Evolutionary conservation across 805 yeast species (phyloP).

Genomic region (Scheffersomyces spartinae): DNA sequence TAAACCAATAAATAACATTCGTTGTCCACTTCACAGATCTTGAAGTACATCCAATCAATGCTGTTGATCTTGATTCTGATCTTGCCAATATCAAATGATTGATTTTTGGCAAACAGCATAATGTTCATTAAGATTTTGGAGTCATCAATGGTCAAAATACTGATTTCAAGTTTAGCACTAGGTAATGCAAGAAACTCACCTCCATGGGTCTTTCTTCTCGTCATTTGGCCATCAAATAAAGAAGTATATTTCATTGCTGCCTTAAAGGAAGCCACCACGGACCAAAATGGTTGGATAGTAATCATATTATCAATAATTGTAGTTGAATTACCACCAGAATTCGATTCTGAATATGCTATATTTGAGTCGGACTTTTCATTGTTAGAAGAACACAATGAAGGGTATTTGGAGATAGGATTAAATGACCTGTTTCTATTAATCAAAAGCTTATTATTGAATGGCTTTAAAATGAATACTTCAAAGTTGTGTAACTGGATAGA

Average conservation of each 20-base stretch:
- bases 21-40: slow-evolving; percentile 5
- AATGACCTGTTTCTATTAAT: too few species aligned
- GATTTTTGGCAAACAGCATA: slow-evolving; percentile 6
- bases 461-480: too few species aligned
- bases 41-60: slow-evolving; percentile 21
- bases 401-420: too few species aligned
- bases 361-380: too few species aligned
- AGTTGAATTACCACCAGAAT: slow-evolving; percentile 5
- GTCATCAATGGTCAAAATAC: slow-evolving; percentile 17
- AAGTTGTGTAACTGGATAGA: too few species aligned
- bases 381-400: too few species aligned
- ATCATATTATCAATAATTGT: slow-evolving; percentile 10
- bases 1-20: slow-evolving; percentile 14
- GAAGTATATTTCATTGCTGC: slow-evolving; percentile 16
- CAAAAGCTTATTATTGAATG: too few species aligned
- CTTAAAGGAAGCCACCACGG: slow-evolving; percentile 27
- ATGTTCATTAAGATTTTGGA: slow-evolving; percentile 17
- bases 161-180: slow-evolving; percentile 6
- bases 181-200: slow-evolving; percentile 8
- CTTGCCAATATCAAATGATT: slow-evolving; percentile 2
- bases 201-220: slow-evolving; percentile 13
- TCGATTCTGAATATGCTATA: too few species aligned
- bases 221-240: slow-evolving; percentile 19
- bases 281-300: slow-evolving; percentile 30
- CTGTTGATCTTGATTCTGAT: slow-evolving; percentile 18